Evolutionary conservation across 2,329 filamentous ascomycete genomes (phyloP), one percentile per base, ranked within the genome.

Genomic region (Cercospora canescens): DNA sequence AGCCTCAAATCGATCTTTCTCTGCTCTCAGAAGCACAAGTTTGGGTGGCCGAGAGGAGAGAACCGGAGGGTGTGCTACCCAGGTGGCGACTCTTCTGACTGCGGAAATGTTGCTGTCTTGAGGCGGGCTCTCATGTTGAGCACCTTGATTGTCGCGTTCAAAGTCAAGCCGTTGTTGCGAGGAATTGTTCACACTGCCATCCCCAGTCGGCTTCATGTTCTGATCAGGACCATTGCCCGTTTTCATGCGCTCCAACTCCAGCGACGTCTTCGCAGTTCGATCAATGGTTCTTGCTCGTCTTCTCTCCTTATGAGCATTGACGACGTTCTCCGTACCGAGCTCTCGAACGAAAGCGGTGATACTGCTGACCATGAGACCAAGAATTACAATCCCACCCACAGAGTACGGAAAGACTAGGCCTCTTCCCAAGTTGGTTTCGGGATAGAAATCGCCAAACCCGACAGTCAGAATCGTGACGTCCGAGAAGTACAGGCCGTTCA

Each of bases 391-490:
- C 2, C 94, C 94, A 6, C 93, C 83, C 0, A 96, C 87, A 0
- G 93, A 89, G 71, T 91, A 97, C 0, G 94, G 94, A 60, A 97
- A 89, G 32, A 97, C 82, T 2, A 97, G 82, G 0, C 88, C 90
- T 45, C 90, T 85, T 0, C 88, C 88, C 0, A 91, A 78, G 16
- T 85, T 74, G 6, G 82, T 86, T 0, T 78, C 79, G 0, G 87
- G 80, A n/a, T 82, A 81, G n/a, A 89, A 80, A 72, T 91, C 88
- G 24, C 87, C 87, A 71, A 87, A 89, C 0, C 87, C 87, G 26
- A 89, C 79, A 0, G 87, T 89, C 6, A 88, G 76, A 24, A 89
- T 83, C 0, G 86, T 88, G 18, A 93, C 88, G 72, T 94, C 89
- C 59, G 89, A 91, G 86, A 92, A 84, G 72, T 83, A 83, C 0